Percentiles rank a stretch among this genome's conserved stretches.
phyloP scores from a whole-genome alignment of 139 green algal species.

The Dunaliella sp. region DNA sequence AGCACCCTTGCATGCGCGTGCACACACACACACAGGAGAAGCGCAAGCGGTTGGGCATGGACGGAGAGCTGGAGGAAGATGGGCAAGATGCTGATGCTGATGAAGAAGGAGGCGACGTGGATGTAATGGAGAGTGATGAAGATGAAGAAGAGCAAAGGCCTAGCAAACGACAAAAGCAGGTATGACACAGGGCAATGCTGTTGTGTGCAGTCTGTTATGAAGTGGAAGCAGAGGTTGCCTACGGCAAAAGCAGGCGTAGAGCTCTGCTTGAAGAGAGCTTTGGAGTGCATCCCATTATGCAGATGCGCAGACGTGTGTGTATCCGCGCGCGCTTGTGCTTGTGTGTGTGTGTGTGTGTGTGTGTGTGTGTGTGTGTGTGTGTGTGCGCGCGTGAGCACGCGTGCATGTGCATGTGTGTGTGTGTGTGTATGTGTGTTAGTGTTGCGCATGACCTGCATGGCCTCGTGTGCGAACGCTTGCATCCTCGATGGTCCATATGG shows the following conservation, averaged over 20 bases:
- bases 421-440: no score
- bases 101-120: constrained; percentile 34
- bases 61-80: constrained; percentile 55
- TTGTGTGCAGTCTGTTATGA: no score
- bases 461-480: no score
- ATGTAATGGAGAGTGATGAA: constrained; percentile 16
- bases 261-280: no score
- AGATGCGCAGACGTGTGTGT: no score
- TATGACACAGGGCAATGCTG: no score
- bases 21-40: constrained; percentile 44
- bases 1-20: no score
- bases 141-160: constrained; percentile 29
- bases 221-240: constrained; percentile 14
- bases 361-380: background rate
- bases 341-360: background rate
- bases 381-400: background rate
- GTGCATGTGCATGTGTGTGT: background rate
- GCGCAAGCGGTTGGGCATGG: constrained; percentile 63
- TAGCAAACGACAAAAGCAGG: background rate
- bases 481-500: no score
- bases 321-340: background rate
- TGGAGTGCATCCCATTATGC: no score
- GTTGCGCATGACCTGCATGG: no score
- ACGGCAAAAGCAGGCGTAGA: no score
- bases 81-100: constrained; percentile 36